Evolutionary conservation across 2,329 filamentous ascomycete species (phyloP), one percentile per base, ranked within the genome.

Genomic region (Beauveria bassiana): DNA sequence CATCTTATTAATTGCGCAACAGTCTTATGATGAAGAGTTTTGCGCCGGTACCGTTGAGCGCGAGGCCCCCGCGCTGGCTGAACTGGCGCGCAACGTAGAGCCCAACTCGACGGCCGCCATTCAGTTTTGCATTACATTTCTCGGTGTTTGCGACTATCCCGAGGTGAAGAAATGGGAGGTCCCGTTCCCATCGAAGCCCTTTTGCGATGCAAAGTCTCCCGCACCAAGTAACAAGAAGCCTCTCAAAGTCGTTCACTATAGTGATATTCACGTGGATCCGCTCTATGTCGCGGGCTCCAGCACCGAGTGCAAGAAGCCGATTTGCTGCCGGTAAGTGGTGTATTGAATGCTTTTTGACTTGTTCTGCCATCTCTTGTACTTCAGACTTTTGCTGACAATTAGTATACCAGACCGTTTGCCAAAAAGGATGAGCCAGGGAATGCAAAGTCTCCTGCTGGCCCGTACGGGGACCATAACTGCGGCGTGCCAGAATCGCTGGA

Each of bases 181-280:
- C 14, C 68, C 70, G 1, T 77, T 83, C 56, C 78, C 80, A 10
- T 73, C 74, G 4, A 67, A 74, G 12, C 77, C 78, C 62, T 73
- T 77, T 9, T 61, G 69, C 22, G 67, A 68, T 20, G 66, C 62
- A 14, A 74, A 78, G 18, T 24, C 31, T 14, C 75, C 78, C 20
- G 55, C 62, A 1, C 72, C 79, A 1, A 81, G 79, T 53, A 76
- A 77, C 3, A 70, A 77, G 68, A 66, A 72, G 5, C 79, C 82
- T 7, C 68, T 85, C 63, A 78, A 80, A 65, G 74, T 86, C 3
- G 80, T 85, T 24, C 84, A 86, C 66, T 81, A 82, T 68, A 84
- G 80, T n/a, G 84, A 86, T 65, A 82, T 84, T 49, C 84, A 86
- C 62, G 73, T 86, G 56, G 83, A 86, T 64, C 78, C 77, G 8